Evolutionary conservation across 805 yeast genomes (phyloP).

Genomic region (Myxozyma lipomycoides): DNA sequence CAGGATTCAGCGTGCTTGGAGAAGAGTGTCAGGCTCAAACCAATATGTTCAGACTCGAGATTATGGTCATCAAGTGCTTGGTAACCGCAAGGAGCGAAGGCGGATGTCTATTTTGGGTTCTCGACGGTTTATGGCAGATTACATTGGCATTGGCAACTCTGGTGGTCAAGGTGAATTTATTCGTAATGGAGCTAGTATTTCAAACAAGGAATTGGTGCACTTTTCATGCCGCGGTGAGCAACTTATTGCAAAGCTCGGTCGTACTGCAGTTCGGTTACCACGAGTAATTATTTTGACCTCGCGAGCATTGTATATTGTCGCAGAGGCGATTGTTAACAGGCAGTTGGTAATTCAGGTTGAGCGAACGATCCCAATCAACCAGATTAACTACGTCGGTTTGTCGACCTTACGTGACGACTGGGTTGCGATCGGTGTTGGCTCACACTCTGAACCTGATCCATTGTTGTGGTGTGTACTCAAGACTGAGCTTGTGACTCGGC

Average conservation of each 20-base stretch:
- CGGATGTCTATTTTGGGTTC: conserved; percentile 81
- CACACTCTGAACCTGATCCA: conserved; percentile 62
- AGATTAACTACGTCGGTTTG: conserved; percentile 60
- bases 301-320: conserved; percentile 60
- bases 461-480: conserved; percentile 78
- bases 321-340: conserved; percentile 64
- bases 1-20: conserved; percentile 75
- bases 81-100: conserved; percentile 82
- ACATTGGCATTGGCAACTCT: conserved; percentile 73
- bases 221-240: conserved; percentile 83
- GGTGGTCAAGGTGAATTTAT: conserved; percentile 76
- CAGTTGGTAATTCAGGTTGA: conserved; percentile 61
- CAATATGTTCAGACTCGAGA: conserved; percentile 82
- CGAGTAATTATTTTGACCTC: conserved; percentile 69
- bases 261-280: conserved; percentile 77
- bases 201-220: conserved; percentile 52
- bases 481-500: conserved; percentile 78
- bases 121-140: conserved; percentile 92
- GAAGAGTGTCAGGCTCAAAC: conserved; percentile 74
- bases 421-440: conserved; percentile 66
- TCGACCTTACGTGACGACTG: conserved; percentile 87
- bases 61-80: conserved; percentile 66
- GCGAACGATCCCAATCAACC: conserved; percentile 53
- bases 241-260: conserved; percentile 80
- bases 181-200: conserved; percentile 41